A percentile compares a stretch with the other conserved stretches of the same genome.
These are phyloP conservation scores for Suillus subluteus DNA, from an alignment of 768 basidiomycete genomes.

Conservation along the genomic window DNA sequence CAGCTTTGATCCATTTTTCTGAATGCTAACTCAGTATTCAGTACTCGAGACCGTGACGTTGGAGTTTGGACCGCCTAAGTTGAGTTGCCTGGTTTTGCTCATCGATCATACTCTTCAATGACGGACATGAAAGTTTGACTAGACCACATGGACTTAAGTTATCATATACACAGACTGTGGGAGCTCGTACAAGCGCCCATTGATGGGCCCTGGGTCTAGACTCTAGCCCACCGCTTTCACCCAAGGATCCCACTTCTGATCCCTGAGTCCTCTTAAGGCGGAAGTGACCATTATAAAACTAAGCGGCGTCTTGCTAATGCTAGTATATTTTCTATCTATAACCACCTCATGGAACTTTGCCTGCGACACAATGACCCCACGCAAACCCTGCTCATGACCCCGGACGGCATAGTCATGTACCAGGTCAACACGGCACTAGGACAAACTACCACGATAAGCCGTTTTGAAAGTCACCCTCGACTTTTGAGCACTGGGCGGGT, in stretches of 20 bases:
- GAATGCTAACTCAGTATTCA: neutral
- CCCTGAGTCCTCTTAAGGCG: too few relatives aligned
- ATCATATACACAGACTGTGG: neutral
- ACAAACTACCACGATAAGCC: slow-evolving; percentile 12
- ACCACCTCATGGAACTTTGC: slow-evolving; percentile 11
- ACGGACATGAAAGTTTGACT: neutral
- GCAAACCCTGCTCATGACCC: slow-evolving; percentile 38
- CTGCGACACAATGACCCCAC: slow-evolving; percentile 40
- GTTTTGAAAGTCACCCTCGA: slow-evolving; percentile 30
- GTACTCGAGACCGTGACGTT: neutral
- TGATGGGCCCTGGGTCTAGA: slow-evolving; percentile 5
- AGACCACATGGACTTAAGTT: neutral
- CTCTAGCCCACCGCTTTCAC: neutral
- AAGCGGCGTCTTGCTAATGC: neutral
- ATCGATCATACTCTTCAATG: neutral
- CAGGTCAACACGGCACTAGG: slow-evolving; percentile 33
- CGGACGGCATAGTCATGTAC: slow-evolving; percentile 38
- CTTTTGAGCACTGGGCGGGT: slow-evolving; percentile 31
- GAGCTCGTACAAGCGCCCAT: neutral
- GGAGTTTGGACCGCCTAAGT: neutral
- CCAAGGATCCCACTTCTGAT: slow-evolving; percentile 1
- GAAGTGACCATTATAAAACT: neutral
- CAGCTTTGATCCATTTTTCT: neutral
- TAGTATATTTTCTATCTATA: neutral
- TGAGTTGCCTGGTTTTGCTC: neutral